Evolutionary conservation across 257 asterid genomes (phyloP), one percentile per base, ranked within the genome.

Genomic region (Parsonsia alboflavescens): DNA sequence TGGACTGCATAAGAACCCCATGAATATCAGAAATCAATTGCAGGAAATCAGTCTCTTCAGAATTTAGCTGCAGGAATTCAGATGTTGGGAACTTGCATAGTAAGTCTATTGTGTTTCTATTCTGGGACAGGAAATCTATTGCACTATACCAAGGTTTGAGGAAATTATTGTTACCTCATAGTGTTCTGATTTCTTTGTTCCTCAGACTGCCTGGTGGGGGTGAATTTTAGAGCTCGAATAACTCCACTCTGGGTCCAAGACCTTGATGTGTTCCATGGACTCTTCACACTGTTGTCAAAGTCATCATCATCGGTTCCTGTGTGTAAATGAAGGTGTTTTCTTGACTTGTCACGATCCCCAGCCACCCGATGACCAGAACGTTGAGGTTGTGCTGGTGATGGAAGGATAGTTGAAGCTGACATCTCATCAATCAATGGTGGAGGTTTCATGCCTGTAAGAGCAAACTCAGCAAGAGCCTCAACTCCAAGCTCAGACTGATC

Each of bases 401-500:
- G 84, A 72, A 73, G 64, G 61, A 78, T 79, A 6, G 74, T 76
- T 0, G 90, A 79, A 45, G 70, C 73, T 10, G 86, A 76, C 21
- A 75, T 70, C 49, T 72, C 86, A 57, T 70, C 88, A 52, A 15
- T 80, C 42, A 89, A 66, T 7, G 56, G 73, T 2, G 96, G 97
- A 21, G 96, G 97, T 79, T 86, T 92, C 72, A 82, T 80, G 12
- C 96, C 96, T 2, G 89, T 86, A 45, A 92, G 86, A 5, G 96
- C 93, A 64, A 86, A 92, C 74, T 87, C 90, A 0, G 93, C 97
- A 53, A 92, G 39, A 5, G 78, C 91, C 68, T 85, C 90, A 11
- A 92, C 96, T 58, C 97, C 97, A 33, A 70, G 80, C 12, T 81
- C 89, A 4, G 97, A 90, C 66, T 86, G 96, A 48, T 92, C 97